Evolutionary conservation across 2,329 filamentous ascomycete genomes (phyloP).

Genomic region (Fusarium haematococcum): DNA sequence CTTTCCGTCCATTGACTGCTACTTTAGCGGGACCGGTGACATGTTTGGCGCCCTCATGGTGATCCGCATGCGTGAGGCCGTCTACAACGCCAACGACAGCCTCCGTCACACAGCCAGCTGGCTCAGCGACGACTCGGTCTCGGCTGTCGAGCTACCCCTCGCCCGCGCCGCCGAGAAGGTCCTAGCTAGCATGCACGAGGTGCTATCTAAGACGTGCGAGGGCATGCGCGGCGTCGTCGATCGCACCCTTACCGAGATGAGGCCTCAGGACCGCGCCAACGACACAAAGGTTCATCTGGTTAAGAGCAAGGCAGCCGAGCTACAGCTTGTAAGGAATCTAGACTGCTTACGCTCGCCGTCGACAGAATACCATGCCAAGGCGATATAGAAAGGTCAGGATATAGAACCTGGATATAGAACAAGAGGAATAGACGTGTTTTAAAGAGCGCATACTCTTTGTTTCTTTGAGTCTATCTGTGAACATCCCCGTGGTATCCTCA

Average conservation of each 20-base stretch:
- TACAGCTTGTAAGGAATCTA: slow-evolving; percentile 83
- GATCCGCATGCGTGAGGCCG: slow-evolving; percentile 87
- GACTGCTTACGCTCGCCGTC: slow-evolving; percentile 74
- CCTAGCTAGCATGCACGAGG: slow-evolving; percentile 90
- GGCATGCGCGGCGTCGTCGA: slow-evolving; percentile 68
- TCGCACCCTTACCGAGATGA: slow-evolving; percentile 56
- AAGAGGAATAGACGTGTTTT: slow-evolving; percentile 34
- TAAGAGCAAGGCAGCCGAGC: slow-evolving; percentile 86
- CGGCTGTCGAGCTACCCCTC: slow-evolving; percentile 79
- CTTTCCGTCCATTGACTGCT: slow-evolving; percentile 89
- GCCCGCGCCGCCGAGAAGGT: slow-evolving; percentile 88
- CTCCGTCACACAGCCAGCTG: slow-evolving; percentile 73
- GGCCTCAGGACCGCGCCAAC: slow-evolving; percentile 58
- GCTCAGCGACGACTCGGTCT: slow-evolving; percentile 80
- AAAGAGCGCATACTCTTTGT: slow-evolving; percentile 7
- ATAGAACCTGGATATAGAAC: slow-evolving; percentile 6
- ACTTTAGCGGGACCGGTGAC: slow-evolving; percentile 96
- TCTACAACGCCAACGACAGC: slow-evolving; percentile 54
- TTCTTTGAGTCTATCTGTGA: slow-evolving; percentile 2
- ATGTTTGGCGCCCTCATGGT: slow-evolving; percentile 97
- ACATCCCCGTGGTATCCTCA: not conserved
- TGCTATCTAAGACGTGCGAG: slow-evolving; percentile 76
- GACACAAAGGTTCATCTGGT: slow-evolving; percentile 73
- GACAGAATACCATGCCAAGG: slow-evolving; percentile 70
- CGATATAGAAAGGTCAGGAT: slow-evolving; percentile 50